These are phyloP conservation scores for Tricholoma saponaceum DNA, from an alignment of 768 basidiomycete species.

Conservation along the genomic window DNA sequence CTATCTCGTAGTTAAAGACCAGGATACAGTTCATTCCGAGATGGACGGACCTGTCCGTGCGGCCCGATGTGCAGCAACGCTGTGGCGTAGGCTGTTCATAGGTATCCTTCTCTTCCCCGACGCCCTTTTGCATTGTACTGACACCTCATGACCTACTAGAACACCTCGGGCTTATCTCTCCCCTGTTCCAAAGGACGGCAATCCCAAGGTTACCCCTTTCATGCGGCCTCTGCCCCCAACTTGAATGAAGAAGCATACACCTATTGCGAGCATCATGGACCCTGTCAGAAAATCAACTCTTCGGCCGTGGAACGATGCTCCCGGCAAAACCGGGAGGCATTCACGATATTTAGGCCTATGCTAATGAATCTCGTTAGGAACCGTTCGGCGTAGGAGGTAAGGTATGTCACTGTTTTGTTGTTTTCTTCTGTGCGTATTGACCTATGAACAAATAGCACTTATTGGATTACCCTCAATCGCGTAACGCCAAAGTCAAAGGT, in stretches of 20 bases:
- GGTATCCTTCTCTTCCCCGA: slow-evolving; percentile 41
- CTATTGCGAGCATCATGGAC: slow-evolving; percentile 58
- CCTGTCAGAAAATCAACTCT: slow-evolving; percentile 65
- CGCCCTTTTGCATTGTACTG: slow-evolving; percentile 4
- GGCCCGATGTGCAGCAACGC: slow-evolving; percentile 74
- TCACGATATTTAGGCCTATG: slow-evolving; percentile 81
- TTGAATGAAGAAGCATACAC: slow-evolving; percentile 65
- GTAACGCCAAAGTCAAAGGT: slow-evolving; percentile 81
- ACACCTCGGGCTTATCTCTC: slow-evolving; percentile 80
- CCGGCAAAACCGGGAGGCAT: slow-evolving; percentile 75
- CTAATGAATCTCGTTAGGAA: slow-evolving; percentile 78
- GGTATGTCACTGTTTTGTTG: slow-evolving; percentile 23
- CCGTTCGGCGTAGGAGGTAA: slow-evolving; percentile 76
- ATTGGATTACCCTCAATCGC: slow-evolving; percentile 56
- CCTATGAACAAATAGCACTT: too few relatives aligned
- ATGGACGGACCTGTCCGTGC: slow-evolving; percentile 82
- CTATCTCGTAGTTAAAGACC: slow-evolving; percentile 87
- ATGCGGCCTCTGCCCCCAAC: slow-evolving; percentile 79
- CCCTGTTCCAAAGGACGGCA: slow-evolving; percentile 48
- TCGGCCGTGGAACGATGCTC: slow-evolving; percentile 63
- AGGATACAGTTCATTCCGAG: slow-evolving; percentile 63
- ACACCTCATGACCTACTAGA: slow-evolving; percentile 42
- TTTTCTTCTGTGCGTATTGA: too few relatives aligned
- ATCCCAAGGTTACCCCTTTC: slow-evolving; percentile 44
- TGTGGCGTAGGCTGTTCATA: slow-evolving; percentile 80